Conservation (phyloP, 352 stramenopile genomes). For the Globisporangium abappressorium region DNA sequence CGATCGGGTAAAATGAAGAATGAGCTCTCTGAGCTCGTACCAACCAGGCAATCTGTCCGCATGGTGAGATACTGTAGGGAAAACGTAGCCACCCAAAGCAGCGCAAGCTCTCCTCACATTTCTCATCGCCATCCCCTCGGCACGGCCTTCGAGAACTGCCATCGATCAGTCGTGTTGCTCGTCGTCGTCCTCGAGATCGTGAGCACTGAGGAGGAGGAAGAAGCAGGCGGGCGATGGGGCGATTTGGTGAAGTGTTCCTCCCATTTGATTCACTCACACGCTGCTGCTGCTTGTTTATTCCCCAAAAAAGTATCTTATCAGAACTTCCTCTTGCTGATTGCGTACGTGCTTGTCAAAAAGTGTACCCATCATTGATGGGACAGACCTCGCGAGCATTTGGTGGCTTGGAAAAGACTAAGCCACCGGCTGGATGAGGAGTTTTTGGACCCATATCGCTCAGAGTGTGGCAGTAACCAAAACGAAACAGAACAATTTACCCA, state of each 20-base stretch:
- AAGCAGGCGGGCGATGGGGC: background rate
- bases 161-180: background rate
- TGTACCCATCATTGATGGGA: slow-evolving; percentile 3
- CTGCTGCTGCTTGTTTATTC: background rate
- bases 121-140: background rate
- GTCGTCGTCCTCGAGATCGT: background rate
- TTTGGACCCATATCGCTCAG: background rate
- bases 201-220: background rate
- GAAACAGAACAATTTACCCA: background rate
- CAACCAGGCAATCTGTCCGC: background rate
- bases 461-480: background rate
- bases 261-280: background rate
- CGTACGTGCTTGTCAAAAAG: background rate
- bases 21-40: background rate
- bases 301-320: background rate
- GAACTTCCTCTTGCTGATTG: background rate
- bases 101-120: background rate
- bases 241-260: background rate
- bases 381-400: background rate
- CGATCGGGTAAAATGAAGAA: background rate
- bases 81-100: background rate
- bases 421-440: background rate
- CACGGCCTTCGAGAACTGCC: background rate
- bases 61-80: background rate
- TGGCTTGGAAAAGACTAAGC: background rate